These are phyloP conservation scores for Marvania coccoides DNA, from an alignment of 139 green algal genomes.

Conservation along the genomic window DNA sequence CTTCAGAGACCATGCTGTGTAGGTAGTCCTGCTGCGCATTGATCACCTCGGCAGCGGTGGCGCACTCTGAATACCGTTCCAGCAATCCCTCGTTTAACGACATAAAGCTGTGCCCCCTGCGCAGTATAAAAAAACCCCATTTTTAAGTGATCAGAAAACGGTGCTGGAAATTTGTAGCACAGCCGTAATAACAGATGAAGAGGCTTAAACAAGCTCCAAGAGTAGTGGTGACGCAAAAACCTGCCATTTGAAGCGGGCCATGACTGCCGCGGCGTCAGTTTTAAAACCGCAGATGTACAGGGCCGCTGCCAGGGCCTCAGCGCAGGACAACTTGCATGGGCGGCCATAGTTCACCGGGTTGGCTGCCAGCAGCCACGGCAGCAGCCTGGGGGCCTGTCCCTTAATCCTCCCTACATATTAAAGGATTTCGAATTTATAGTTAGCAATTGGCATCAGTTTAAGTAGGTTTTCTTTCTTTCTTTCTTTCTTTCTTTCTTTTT, in stretches of 20 bases:
- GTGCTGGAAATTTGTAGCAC: background rate
- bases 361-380: conserved; percentile 93
- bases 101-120: conserved; percentile 87
- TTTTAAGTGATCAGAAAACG: background rate
- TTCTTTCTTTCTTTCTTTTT: background rate
- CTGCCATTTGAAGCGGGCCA: conserved; percentile 83
- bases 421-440: background rate
- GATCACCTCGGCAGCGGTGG: conserved; percentile 71
- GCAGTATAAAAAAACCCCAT: background rate
- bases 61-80: conserved; percentile 69
- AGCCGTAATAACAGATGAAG: background rate
- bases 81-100: conserved; percentile 82
- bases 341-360: conserved; percentile 96
- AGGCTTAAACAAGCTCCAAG: too few relatives aligned
- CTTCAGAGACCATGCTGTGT: conserved; percentile 3
- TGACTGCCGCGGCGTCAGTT: conserved; percentile 45
- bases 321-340: conserved; percentile 93
- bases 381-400: conserved; percentile 65
- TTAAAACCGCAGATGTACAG: conserved; percentile 77
- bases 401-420: conserved; percentile 52
- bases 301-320: conserved; percentile 82
- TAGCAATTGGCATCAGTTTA: background rate
- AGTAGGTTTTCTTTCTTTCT: background rate
- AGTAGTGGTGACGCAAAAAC: too few relatives aligned
- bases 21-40: conserved; percentile 64